Evolutionary conservation across 1,284 basidiomycete genomes (phyloP).

Genomic region (Fomitopsis palustris): DNA sequence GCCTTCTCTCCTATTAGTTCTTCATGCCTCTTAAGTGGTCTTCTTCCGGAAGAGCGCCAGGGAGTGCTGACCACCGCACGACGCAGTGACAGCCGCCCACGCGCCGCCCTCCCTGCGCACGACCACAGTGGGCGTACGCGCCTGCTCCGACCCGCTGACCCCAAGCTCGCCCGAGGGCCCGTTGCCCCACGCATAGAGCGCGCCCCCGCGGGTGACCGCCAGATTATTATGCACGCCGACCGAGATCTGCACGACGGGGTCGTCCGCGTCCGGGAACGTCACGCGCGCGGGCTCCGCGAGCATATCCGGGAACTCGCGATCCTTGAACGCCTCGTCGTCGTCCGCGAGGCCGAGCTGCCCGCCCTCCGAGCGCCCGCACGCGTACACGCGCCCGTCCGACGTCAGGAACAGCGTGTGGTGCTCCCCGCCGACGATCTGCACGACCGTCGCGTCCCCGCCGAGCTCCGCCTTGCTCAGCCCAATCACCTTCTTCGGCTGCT

Average conservation of each 20-base stretch:
- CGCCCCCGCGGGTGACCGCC: slow-evolving; percentile 74
- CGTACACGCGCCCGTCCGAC: slow-evolving; percentile 78
- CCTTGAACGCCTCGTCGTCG: slow-evolving; percentile 54
- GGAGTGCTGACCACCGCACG: slow-evolving; percentile 73
- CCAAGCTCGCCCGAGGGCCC: slow-evolving; percentile 71
- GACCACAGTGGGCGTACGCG: slow-evolving; percentile 54
- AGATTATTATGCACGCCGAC: slow-evolving; percentile 80
- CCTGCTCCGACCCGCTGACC: slow-evolving; percentile 53
- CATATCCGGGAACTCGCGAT: slow-evolving; percentile 48
- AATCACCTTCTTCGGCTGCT: slow-evolving; percentile 64
- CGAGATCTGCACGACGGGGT: slow-evolving; percentile 68
- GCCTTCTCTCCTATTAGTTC: no score
- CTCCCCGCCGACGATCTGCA: slow-evolving; percentile 75
- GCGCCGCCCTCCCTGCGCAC: slow-evolving; percentile 67
- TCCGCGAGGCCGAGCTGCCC: slow-evolving; percentile 74
- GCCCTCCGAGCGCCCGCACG: slow-evolving; percentile 75
- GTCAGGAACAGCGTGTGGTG: slow-evolving; percentile 89
- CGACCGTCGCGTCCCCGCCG: slow-evolving; percentile 55
- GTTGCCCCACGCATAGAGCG: slow-evolving; percentile 84
- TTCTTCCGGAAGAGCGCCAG: slow-evolving; percentile 59
- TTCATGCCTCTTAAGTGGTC: neutral
- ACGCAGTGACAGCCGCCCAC: slow-evolving; percentile 56
- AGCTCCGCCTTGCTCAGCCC: slow-evolving; percentile 66
- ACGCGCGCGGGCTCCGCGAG: slow-evolving; percentile 59
- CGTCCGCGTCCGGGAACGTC: slow-evolving; percentile 58